These are phyloP conservation scores for Neurospora sp. DNA, from an alignment of 495 filamentous ascomycete genomes.

Conservation along the genomic window DNA sequence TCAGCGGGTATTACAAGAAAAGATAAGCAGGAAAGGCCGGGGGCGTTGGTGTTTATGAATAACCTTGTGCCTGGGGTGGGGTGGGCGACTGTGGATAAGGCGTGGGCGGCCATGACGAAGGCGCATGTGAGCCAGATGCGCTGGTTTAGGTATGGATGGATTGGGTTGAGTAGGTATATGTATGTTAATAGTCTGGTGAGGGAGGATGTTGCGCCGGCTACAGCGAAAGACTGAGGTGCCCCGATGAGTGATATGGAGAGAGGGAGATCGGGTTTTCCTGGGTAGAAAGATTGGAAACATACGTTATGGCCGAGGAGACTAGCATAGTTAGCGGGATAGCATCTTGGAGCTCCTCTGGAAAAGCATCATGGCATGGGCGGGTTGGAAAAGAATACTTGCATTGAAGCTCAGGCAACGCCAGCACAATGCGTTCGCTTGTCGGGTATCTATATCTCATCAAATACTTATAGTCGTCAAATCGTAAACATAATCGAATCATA, in stretches of 20 bases:
- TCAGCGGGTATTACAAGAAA: slow-evolving; percentile 23
- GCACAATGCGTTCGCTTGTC: not conserved
- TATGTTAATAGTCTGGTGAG: slow-evolving; percentile 74
- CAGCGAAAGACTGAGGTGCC: not conserved
- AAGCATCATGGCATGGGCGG: not conserved
- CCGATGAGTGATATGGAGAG: not conserved
- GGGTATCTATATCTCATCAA: not conserved
- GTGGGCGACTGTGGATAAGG: slow-evolving; percentile 29
- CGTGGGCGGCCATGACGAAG: slow-evolving; percentile 74
- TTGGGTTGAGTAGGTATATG: slow-evolving; percentile 86
- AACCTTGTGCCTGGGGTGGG: slow-evolving; percentile 43
- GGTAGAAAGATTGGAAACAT: not conserved
- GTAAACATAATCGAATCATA: not conserved
- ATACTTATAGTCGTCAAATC: not conserved
- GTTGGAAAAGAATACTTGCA: not conserved
- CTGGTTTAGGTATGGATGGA: slow-evolving; percentile 98
- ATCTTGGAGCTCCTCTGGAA: no score
- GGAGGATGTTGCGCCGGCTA: not conserved
- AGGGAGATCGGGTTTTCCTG: not conserved
- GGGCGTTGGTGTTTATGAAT: slow-evolving; percentile 59
- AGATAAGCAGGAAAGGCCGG: slow-evolving; percentile 31
- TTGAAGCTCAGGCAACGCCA: not conserved
- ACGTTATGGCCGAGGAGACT: not conserved
- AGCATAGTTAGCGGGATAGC: not conserved
- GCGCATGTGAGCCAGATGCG: slow-evolving; percentile 94